Percentiles rank a stretch among this genome's conserved stretches.
Conservation (phyloP, 352 stramenopile genomes). For the Pythium aphanidermatum region DNA sequence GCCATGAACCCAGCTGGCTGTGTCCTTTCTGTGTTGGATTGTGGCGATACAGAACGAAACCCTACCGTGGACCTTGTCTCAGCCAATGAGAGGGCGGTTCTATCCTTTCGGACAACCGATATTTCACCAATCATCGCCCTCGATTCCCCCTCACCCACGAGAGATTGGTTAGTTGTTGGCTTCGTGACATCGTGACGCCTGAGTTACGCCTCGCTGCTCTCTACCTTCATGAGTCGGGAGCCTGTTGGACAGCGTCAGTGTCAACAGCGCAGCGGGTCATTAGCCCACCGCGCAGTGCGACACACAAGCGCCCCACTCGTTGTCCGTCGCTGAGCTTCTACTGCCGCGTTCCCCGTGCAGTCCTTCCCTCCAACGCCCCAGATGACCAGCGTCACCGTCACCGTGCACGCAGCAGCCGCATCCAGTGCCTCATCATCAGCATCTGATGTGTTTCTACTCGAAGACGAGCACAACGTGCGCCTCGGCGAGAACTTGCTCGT, state of each 20-base stretch:
- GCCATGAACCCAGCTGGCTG: too few species aligned
- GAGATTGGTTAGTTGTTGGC: constrained; percentile 8
- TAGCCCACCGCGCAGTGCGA: neutral
- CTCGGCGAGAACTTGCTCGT: constrained; percentile 61
- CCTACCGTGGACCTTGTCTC: constrained; percentile 6
- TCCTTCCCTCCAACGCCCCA: too few species aligned
- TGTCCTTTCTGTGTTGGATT: constrained; percentile 10
- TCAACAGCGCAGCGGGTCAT: neutral
- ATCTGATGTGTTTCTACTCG: constrained; percentile 35
- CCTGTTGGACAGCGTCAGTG: constrained; percentile 4
- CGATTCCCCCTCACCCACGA: neutral
- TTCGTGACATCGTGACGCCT: constrained; percentile 7
- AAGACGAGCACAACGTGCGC: constrained; percentile 49
- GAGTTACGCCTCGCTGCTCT: constrained; percentile 8
- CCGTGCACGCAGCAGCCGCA: constrained; percentile 4
- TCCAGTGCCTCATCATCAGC: neutral
- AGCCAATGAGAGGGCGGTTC: constrained; percentile 11
- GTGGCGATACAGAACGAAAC: too few species aligned
- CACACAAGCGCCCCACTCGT: too few species aligned
- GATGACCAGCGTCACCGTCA: constrained; percentile 12
- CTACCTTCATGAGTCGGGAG: neutral
- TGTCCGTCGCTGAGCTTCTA: too few species aligned
- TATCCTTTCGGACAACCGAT: neutral
- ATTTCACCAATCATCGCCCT: constrained; percentile 1
- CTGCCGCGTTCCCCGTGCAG: too few species aligned